Evolutionary conservation across 1,139 yeast species (phyloP).

Genomic region (Taphrina communis): DNA sequence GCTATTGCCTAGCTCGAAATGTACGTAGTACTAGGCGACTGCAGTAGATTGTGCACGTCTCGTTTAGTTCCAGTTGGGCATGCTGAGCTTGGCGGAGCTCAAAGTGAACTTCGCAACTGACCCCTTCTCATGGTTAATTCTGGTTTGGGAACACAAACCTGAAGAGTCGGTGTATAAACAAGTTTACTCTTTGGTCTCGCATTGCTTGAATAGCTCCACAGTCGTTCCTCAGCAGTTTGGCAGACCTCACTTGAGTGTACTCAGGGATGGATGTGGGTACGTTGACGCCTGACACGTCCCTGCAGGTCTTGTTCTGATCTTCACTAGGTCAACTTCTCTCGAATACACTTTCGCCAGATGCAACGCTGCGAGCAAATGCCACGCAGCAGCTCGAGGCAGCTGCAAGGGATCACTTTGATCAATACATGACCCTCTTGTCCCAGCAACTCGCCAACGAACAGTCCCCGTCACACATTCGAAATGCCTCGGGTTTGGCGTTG

Average conservation of each 20-base stretch:
- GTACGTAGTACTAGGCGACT: too few relatives aligned
- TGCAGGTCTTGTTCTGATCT: neutral
- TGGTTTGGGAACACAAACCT: slow-evolving; percentile 11
- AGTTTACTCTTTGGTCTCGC: neutral
- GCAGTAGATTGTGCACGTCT: too few relatives aligned
- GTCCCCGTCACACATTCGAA: slow-evolving; percentile 79
- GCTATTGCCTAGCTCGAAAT: too few relatives aligned
- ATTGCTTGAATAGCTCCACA: slow-evolving; percentile 4
- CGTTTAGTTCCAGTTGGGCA: neutral
- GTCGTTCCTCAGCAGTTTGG: neutral
- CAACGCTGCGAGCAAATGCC: slow-evolving; percentile 72
- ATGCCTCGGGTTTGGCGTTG: slow-evolving; percentile 85
- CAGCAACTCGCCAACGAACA: slow-evolving; percentile 72
- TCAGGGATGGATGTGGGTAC: slow-evolving; percentile 24
- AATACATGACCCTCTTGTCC: slow-evolving; percentile 70
- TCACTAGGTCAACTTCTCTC: slow-evolving; percentile 31
- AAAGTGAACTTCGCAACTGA: slow-evolving; percentile 12
- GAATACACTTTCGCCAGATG: slow-evolving; percentile 42
- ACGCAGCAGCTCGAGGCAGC: slow-evolving; percentile 77
- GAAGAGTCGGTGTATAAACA: slow-evolving; percentile 8
- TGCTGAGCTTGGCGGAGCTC: slow-evolving; percentile 8
- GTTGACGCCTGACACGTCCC: neutral
- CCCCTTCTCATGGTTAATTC: slow-evolving; percentile 4
- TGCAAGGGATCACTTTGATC: slow-evolving; percentile 72
- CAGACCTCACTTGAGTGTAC: neutral